These are phyloP conservation scores for Alternaria arborescens DNA, from an alignment of 2,329 filamentous ascomycete genomes.

Conservation along the genomic window DNA sequence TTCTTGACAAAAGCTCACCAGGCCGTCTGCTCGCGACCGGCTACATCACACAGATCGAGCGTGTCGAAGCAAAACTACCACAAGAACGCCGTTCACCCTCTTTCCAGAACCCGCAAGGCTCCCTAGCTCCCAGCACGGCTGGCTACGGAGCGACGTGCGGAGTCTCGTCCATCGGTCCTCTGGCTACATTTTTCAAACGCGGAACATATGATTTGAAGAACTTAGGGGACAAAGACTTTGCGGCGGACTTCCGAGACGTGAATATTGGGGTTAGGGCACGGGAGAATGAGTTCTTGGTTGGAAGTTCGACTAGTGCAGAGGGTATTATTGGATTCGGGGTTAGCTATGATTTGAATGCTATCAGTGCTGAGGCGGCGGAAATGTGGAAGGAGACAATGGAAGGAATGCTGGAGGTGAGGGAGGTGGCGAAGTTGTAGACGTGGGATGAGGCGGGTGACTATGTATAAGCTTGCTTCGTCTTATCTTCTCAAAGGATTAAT, in stretches of 20 bases:
- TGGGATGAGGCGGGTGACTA: background rate
- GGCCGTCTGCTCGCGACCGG: constrained; percentile 54
- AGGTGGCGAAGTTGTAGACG: constrained; percentile 25
- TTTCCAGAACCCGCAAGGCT: constrained; percentile 50
- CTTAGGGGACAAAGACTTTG: constrained; percentile 46
- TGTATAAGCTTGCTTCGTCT: background rate
- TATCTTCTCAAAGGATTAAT: background rate
- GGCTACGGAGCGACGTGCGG: constrained; percentile 55
- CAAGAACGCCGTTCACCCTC: constrained; percentile 27
- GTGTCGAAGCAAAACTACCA: constrained; percentile 48
- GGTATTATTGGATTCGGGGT: constrained; percentile 51
- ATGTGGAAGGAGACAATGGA: constrained; percentile 45
- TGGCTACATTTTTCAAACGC: constrained; percentile 44
- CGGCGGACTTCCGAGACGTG: constrained; percentile 50
- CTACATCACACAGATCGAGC: constrained; percentile 54
- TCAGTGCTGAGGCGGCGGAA: constrained; percentile 42
- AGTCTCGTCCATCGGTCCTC: constrained; percentile 54
- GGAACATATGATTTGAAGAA: constrained; percentile 39
- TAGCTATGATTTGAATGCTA: constrained; percentile 53
- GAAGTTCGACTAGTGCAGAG: constrained; percentile 50
- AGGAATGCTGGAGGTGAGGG: constrained; percentile 38
- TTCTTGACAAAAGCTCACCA: constrained; percentile 49
- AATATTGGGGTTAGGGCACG: constrained; percentile 54
- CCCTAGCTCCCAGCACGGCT: constrained; percentile 41
- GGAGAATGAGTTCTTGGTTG: constrained; percentile 58